Base-by-base conservation (phyloP, 2,329 filamentous ascomycete genomes). In the Xylariaceae sp. region DNA sequence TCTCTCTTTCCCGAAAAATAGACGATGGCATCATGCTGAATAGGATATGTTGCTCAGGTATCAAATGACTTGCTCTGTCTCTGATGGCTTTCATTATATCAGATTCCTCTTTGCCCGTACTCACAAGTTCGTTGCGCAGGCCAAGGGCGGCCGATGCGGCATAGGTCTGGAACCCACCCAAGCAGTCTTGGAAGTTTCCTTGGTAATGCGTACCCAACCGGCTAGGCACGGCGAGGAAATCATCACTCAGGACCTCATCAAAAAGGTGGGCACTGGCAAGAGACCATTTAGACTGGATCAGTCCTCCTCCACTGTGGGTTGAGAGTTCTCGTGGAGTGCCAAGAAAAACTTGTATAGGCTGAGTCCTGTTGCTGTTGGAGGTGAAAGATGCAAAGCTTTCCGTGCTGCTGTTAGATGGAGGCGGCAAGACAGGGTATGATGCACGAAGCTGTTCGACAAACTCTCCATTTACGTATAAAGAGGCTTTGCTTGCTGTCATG, bases 141-240 rank as follows among this genome's bases (percentile, higher is more conserved):
- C 94, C 93, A 32, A 98, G 72, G 43, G 88, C 84, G 6, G 93
- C 92, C 1, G 93, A 97, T 6, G 93, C 92, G 58, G 87, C 83
- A 62, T 98, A 98, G 0, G 94, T 98, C 62, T 97, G 90, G 60
- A 98, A 95, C 2, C 90, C 92, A 5, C 94, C 93, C 12, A 98
- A 76, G 56, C 89, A 93, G 61, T 98, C 93, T 67, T 98, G 93
- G 57, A 95, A 95, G 62, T 98, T 98, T 14, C 93, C 93, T 60
- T 89, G 85, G 57, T 98, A 98, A 38, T 89, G 82, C 20, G 90
- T 86, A 0, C 93, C 92, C 16, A 98, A 82, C 40, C 91, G 87
- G 62, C 86, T 88, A 59, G 95, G 88, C 1, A 98, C 93, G 11
- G 92, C 85, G 44, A 98, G 75, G 49, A 95, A 79, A 64, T 98